phyloP scores from a whole-genome alignment of 1,139 yeast genomes.

The Protomyces inouyei region DNA sequence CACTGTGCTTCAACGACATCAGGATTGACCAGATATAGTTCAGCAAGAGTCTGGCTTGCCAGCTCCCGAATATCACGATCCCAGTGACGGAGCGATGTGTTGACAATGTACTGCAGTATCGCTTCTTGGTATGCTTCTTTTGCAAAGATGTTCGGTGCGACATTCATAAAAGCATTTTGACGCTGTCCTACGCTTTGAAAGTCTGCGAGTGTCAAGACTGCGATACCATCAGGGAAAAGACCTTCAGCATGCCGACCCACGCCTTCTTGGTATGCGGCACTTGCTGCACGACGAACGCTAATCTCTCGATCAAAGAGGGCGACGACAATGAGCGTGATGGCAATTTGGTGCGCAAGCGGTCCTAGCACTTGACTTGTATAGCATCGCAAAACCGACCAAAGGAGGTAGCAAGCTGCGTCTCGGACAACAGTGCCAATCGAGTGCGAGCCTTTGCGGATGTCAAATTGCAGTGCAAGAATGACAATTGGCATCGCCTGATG shows the following conservation, averaged over 20 bases:
- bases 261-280: conserved; percentile 83
- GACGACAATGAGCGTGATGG: conserved; percentile 42
- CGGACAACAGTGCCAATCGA: conserved; percentile 64
- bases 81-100: conserved; percentile 39
- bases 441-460: conserved; percentile 49
- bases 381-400: conserved; percentile 58
- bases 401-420: conserved; percentile 77
- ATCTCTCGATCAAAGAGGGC: conserved; percentile 68
- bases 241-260: conserved; percentile 60
- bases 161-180: conserved; percentile 42
- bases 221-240: conserved; percentile 42
- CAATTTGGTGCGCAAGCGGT: conserved; percentile 32
- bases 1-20: neutral
- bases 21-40: neutral
- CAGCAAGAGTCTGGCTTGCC: conserved; percentile 35
- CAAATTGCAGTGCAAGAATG: conserved; percentile 48
- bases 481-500: conserved; percentile 35
- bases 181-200: conserved; percentile 47
- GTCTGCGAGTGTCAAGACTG: conserved; percentile 57
- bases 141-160: conserved; percentile 38
- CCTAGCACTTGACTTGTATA: conserved; percentile 38
- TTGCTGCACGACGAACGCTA: conserved; percentile 69
- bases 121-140: conserved; percentile 32
- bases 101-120: conserved; percentile 40
- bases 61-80: conserved; percentile 44